Percentiles rank a stretch among this genome's conserved stretches.
Conservation (phyloP, 1,284 basidiomycete species). For the Trichosporon sp. region DNA sequence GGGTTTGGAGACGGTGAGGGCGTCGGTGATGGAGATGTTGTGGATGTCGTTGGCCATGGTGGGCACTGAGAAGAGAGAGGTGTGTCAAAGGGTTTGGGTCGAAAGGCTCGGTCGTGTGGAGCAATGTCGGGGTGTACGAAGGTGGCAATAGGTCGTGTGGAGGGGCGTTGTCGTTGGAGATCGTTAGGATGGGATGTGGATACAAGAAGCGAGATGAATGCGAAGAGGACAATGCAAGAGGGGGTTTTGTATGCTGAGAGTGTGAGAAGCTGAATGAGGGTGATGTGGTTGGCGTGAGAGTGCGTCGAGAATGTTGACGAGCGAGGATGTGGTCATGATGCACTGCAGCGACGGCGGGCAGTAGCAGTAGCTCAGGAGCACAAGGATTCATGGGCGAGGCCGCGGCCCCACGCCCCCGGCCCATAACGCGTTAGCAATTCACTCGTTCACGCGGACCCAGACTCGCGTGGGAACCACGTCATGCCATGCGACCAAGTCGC, state of each 20-base stretch:
- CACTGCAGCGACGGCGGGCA: background rate
- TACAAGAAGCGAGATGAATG: background rate
- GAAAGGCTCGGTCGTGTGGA: background rate
- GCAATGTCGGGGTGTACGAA: background rate
- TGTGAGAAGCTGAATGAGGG: background rate
- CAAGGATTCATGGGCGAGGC: background rate
- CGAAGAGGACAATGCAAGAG: background rate
- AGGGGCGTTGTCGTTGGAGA: background rate
- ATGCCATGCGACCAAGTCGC: background rate
- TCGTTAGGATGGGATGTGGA: background rate
- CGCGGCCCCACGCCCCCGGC: background rate
- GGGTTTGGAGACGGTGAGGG: slow-evolving; percentile 41
- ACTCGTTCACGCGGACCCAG: background rate
- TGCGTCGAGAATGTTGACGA: background rate
- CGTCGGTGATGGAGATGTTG: slow-evolving; percentile 44
- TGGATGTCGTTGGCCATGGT: slow-evolving; percentile 45
- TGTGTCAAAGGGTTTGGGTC: background rate
- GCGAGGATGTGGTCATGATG: background rate
- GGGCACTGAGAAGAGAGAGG: background rate
- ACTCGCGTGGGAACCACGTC: background rate
- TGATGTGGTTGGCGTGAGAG: background rate
- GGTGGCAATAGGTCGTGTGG: background rate
- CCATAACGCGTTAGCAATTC: background rate
- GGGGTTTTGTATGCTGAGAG: background rate
- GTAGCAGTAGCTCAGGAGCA: background rate